Base-by-base conservation (phyloP, 1,284 basidiomycete genomes). In the Leccinum idahoense region DNA sequence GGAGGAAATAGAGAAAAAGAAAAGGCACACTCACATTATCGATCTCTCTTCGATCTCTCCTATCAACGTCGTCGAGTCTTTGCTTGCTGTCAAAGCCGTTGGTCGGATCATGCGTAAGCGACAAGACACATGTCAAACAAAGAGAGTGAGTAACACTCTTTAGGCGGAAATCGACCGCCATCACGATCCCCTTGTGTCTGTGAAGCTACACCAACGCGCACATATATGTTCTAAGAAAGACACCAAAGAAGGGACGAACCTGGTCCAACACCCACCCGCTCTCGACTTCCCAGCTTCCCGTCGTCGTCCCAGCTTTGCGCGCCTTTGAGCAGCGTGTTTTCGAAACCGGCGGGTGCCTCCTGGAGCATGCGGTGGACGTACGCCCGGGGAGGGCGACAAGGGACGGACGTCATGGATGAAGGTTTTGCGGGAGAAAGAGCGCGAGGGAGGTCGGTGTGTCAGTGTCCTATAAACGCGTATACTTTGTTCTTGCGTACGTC, bases 121-220 rank as follows among this genome's bases (percentile, higher is more conserved):
- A 53, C 32, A 26, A 63, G 49, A n/a, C 8, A 59, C 44, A 39
- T 5, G 18, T 57, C 32, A 35, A 54, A 18, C 20, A 49, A 49
- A 49, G 58, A 14, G 51, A 62, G 39, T 58, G 58, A 20, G 39
- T 54, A 12, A 79, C 86, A 67, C 74, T 90, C 92, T 86, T 92
- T n/a, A 92, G 91, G 72, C 94, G 93, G 79, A 94, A 94, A 72
- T 94, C 94, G 1, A 94, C 93, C 14, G 89, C 80, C 1, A 91
- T 94, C 7, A 96, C 94, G 0, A 93, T 95, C 12, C 94, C 94
- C 76, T 93, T 96, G 76, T 97, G 94, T 12, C 94, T 94, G 46
- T 94, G 94, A 59, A 97, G 81, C 90, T 93, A 61, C 46, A 58
- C 58, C 32, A 10, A 32, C 32, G 32, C 32, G 37, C 66, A 55